Evolutionary conservation across 768 basidiomycete species (phyloP).

Genomic region (Galerina marginata): DNA sequence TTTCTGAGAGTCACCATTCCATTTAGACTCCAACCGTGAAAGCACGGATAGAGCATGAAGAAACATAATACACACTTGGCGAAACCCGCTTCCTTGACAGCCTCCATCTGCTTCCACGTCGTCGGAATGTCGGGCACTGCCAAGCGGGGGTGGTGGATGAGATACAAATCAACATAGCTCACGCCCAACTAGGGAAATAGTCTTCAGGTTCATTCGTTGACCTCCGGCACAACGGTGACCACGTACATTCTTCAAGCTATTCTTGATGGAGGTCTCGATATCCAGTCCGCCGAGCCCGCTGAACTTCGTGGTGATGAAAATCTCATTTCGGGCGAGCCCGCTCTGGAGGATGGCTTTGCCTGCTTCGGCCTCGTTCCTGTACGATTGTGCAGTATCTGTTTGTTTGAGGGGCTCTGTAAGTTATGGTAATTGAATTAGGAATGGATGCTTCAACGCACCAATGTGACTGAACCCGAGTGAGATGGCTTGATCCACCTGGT

Average conservation of each 20-base stretch:
- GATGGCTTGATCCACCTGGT: slow-evolving; percentile 67
- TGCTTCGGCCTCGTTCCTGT: slow-evolving; percentile 39
- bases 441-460: slow-evolving; percentile 43
- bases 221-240: neutral
- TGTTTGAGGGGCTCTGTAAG: too few relatives aligned
- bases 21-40: neutral
- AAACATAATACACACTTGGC: slow-evolving; percentile 37
- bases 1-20: too few relatives aligned
- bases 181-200: slow-evolving; percentile 55
- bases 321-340: slow-evolving; percentile 46
- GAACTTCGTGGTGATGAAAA: slow-evolving; percentile 66
- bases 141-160: slow-evolving; percentile 60
- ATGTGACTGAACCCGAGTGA: slow-evolving; percentile 66
- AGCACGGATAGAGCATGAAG: neutral
- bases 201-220: neutral
- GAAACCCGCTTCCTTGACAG: slow-evolving; percentile 50
- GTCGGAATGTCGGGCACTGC: slow-evolving; percentile 12
- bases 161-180: slow-evolving; percentile 69
- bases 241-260: slow-evolving; percentile 32
- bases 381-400: slow-evolving; percentile 29
- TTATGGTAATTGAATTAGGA: neutral
- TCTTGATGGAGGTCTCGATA: slow-evolving; percentile 37
- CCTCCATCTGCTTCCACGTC: slow-evolving; percentile 63
- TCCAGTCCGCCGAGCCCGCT: too few relatives aligned
- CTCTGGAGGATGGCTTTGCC: slow-evolving; percentile 49